Evolutionary conservation across 768 basidiomycete genomes (phyloP).

Genomic region (Suillus bovinus): DNA sequence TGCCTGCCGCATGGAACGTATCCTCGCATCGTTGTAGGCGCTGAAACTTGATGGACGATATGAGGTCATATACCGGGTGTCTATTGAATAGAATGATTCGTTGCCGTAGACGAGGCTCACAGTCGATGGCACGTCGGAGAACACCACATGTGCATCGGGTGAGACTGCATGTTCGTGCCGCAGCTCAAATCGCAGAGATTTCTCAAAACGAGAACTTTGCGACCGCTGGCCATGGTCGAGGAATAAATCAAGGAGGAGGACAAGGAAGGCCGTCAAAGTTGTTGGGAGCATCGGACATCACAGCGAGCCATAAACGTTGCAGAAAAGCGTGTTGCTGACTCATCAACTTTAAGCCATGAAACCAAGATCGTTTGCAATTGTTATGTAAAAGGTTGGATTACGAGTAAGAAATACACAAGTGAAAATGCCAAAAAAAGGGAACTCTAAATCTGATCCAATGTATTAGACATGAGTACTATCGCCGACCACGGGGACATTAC

Average conservation of each 20-base stretch:
- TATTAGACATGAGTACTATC: constrained; percentile 3
- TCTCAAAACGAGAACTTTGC: not conserved
- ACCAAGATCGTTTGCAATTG: too few relatives aligned
- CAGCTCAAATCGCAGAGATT: constrained; percentile 49
- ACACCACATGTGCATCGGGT: constrained; percentile 47
- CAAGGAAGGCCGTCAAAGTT: constrained; percentile 49
- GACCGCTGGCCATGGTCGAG: constrained; percentile 10
- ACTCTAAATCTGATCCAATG: not conserved
- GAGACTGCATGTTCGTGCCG: constrained; percentile 64
- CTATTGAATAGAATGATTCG: constrained; percentile 36
- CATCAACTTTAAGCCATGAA: too few relatives aligned
- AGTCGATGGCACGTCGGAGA: constrained; percentile 45
- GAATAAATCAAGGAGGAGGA: constrained; percentile 38
- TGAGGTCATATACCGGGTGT: constrained; percentile 37
- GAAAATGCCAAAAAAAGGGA: not conserved
- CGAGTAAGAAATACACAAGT: constrained; percentile 6
- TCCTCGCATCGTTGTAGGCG: constrained; percentile 43
- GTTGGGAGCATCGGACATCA: constrained; percentile 37
- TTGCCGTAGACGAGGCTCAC: constrained; percentile 14
- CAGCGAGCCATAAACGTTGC: constrained; percentile 10
- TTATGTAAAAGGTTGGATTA: too few relatives aligned
- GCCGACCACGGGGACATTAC: constrained; percentile 1
- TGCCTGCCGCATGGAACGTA: constrained; percentile 45
- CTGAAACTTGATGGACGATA: constrained; percentile 51
- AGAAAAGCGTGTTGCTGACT: constrained; percentile 12